Conservation (phyloP, 1,139 yeast genomes). For the Debaryomyces fabryi region DNA sequence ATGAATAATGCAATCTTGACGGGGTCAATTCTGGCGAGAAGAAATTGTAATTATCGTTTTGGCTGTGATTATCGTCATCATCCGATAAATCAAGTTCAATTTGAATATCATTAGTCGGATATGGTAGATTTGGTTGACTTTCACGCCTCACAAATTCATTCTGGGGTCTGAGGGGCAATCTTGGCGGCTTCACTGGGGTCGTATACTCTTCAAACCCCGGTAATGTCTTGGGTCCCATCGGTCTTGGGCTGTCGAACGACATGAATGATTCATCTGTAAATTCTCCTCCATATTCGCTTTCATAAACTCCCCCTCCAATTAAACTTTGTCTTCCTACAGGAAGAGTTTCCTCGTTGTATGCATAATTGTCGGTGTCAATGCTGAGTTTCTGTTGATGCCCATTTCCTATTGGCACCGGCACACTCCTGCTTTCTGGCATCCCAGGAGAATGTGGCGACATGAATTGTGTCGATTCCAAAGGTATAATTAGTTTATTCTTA, state of each 20-base stretch:
- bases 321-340: not conserved
- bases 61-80: not conserved
- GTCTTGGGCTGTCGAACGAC: slow-evolving; percentile 37
- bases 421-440: not conserved
- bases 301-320: not conserved
- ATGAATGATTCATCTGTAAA: slow-evolving; percentile 13
- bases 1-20: not conserved
- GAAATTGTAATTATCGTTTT: slow-evolving; percentile 2
- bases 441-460: not conserved
- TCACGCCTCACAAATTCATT: not conserved
- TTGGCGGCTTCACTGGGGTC: slow-evolving; percentile 8
- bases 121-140: slow-evolving; percentile 9
- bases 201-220: slow-evolving; percentile 32
- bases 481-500: not conserved
- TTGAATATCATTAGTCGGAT: slow-evolving; percentile 12
- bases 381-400: not conserved
- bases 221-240: slow-evolving; percentile 47
- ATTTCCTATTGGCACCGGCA: not conserved
- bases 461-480: not conserved
- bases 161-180: not conserved
- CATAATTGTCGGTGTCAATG: not conserved
- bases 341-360: not conserved
- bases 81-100: slow-evolving; percentile 4
- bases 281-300: not conserved
- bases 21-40: slow-evolving; percentile 6